Conservation (phyloP, 164 flowering plant species). For the Vitis rotundifolia region DNA sequence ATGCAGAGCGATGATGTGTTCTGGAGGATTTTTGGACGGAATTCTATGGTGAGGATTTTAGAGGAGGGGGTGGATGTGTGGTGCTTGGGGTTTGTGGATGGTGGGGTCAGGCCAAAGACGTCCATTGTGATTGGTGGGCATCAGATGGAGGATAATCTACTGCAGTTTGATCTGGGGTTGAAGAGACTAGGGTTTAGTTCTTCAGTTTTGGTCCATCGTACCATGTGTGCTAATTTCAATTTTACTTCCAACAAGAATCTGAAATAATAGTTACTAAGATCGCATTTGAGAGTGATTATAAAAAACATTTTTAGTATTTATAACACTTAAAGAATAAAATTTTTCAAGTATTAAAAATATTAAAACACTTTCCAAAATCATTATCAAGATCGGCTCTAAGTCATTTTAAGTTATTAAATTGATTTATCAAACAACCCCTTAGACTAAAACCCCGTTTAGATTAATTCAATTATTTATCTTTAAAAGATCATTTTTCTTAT, state of each 20-base stretch:
- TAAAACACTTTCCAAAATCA: too few relatives aligned
- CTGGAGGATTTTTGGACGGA: slow-evolving; percentile 46
- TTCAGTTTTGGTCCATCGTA: slow-evolving; percentile 20
- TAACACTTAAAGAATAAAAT: too few relatives aligned
- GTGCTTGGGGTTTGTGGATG: slow-evolving; percentile 55
- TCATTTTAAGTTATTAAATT: too few relatives aligned
- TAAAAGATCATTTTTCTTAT: too few relatives aligned
- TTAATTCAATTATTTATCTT: too few relatives aligned
- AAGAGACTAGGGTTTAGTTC: slow-evolving; percentile 43
- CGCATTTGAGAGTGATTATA: too few relatives aligned
- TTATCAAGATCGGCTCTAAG: too few relatives aligned
- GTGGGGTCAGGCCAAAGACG: slow-evolving; percentile 30
- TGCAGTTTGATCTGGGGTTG: slow-evolving; percentile 40
- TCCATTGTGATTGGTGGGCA: slow-evolving; percentile 43
- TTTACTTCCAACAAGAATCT: slow-evolving; percentile 6
- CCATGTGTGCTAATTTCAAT: slow-evolving; percentile 37
- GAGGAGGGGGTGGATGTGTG: slow-evolving; percentile 18
- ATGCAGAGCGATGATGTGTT: slow-evolving; percentile 26
- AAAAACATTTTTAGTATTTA: too few relatives aligned
- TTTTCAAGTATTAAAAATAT: too few relatives aligned
- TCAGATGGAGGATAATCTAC: slow-evolving; percentile 46
- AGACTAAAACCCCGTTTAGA: too few relatives aligned
- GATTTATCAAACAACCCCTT: too few relatives aligned
- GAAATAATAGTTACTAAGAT: not conserved
- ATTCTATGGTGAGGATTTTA: slow-evolving; percentile 45